A percentile compares a stretch with the other conserved stretches of the same genome.
These are phyloP conservation scores for Pichia sp. DNA, from an alignment of 1,139 yeast genomes.

Conservation along the genomic window DNA sequence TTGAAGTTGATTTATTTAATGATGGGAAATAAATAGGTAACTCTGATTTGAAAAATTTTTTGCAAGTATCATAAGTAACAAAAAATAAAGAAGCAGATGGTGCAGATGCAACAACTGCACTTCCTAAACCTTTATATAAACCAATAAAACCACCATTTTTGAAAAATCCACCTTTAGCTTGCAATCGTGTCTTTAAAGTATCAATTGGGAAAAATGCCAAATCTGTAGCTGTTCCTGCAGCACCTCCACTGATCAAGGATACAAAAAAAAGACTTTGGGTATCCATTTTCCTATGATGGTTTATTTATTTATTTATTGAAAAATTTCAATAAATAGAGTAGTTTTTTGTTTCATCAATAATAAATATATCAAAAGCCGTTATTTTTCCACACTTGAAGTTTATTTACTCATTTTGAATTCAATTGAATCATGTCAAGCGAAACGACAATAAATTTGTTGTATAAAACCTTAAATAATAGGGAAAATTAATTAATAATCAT, in stretches of 20 bases:
- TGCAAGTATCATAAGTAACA: conserved; percentile 77
- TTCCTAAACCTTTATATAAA: conserved; percentile 84
- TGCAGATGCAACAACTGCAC: conserved; percentile 91
- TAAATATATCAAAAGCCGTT: too few species aligned
- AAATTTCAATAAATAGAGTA: not conserved
- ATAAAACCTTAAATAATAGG: too few species aligned
- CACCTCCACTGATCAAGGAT: conserved; percentile 52
- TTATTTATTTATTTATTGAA: conserved; percentile 9
- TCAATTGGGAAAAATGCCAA: conserved; percentile 93
- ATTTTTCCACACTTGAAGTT: too few species aligned
- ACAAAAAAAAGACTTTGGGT: conserved; percentile 46
- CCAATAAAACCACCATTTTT: conserved; percentile 90
- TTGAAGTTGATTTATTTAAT: conserved; percentile 29
- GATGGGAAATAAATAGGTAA: conserved; percentile 23
- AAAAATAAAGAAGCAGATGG: conserved; percentile 90
- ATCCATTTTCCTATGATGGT: conserved; percentile 11
- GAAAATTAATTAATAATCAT: too few species aligned
- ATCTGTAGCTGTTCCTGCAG: conserved; percentile 95
- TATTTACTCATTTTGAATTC: too few species aligned
- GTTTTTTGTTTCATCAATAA: too few species aligned
- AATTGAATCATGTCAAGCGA: too few species aligned
- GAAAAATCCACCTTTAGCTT: conserved; percentile 92
- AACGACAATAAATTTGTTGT: too few species aligned
- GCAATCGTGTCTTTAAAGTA: conserved; percentile 86
- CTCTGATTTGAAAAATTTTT: conserved; percentile 46